Percentiles rank a stretch among this genome's conserved stretches.
These are phyloP conservation scores for Cenchrus purpureus DNA, from an alignment of 176 grass and related monocot genomes.

Conservation along the genomic window DNA sequence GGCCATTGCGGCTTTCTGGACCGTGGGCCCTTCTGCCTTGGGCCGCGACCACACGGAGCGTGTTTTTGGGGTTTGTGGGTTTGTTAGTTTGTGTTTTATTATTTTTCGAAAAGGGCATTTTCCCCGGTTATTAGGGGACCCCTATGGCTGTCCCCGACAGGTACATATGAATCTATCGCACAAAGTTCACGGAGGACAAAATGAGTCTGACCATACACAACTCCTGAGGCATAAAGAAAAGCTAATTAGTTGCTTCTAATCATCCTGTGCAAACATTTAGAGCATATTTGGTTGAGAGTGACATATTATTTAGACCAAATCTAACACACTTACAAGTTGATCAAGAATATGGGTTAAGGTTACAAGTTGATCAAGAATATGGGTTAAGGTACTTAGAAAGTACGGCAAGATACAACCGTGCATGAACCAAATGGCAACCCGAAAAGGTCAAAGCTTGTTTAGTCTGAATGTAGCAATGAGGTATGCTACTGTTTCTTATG, in stretches of 20 bases:
- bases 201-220: not conserved
- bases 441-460: not conserved
- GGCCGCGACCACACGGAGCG: too few species aligned
- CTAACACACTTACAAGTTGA: not conserved
- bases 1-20: too few species aligned
- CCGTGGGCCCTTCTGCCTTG: too few species aligned
- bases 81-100: too few species aligned
- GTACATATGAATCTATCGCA: not conserved
- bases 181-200: not conserved
- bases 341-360: not conserved
- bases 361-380: not conserved
- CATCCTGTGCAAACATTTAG: not conserved
- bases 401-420: not conserved
- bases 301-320: not conserved
- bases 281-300: not conserved
- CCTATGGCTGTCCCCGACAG: too few species aligned
- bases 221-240: not conserved
- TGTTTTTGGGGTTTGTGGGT: too few species aligned
- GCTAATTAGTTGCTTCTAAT: not conserved
- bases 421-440: not conserved
- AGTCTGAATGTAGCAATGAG: not conserved
- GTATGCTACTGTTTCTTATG: not conserved
- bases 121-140: too few species aligned
- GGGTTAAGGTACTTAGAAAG: not conserved
- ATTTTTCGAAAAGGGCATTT: too few species aligned